Evolutionary conservation across 805 yeast species (phyloP), one percentile per base, ranked within the genome.

Genomic region (Suhomyces pyralidae): DNA sequence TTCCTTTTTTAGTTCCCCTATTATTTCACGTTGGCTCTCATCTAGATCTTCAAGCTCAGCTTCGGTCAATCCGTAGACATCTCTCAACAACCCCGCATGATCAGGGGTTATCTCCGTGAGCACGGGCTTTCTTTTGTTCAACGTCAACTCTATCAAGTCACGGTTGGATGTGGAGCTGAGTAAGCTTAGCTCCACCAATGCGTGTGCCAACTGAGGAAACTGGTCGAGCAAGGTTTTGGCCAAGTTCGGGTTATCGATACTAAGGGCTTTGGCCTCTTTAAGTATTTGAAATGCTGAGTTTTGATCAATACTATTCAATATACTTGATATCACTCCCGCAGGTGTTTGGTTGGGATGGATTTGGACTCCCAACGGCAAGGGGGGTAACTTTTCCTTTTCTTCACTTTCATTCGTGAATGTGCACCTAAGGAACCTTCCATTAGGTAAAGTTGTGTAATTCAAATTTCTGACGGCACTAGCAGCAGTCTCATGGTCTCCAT

Each of bases 391-490:
- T 38, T 65, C 68, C 38, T 58, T 62, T 8, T 61, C 56, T 32
- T 57, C 65, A 32, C 54, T 53, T 3, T 86, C 88, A 53, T 80
- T 79, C 10, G 90, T 81, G 63, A 84, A 87, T 32, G 90, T 87
- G 61, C 97, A 94, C 57, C 86, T 82, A 48, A 93, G 68, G 40
- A 72, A 77, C 57, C 97, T 72, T 1, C 96, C 96, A 51, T 90
- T 81, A 42, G 81, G 78, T 15, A 70, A 61, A 3, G 65, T 54
- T 69, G 85, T 86, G 57, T 89, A 87, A 67, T 89, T 88, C 57
- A 93, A 73, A 70, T 93, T 93, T 56, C 97, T 76, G 25, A 91
- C 96, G 0, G 98, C 97, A 17, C 93, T 84, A 1, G 89, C 83
- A 5, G 97, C 97, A 0, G 97, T 88, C 60, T 89, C 96, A 10